Base-by-base conservation (phyloP, 495 filamentous ascomycete species). In the Tetracladium marchalianum region DNA sequence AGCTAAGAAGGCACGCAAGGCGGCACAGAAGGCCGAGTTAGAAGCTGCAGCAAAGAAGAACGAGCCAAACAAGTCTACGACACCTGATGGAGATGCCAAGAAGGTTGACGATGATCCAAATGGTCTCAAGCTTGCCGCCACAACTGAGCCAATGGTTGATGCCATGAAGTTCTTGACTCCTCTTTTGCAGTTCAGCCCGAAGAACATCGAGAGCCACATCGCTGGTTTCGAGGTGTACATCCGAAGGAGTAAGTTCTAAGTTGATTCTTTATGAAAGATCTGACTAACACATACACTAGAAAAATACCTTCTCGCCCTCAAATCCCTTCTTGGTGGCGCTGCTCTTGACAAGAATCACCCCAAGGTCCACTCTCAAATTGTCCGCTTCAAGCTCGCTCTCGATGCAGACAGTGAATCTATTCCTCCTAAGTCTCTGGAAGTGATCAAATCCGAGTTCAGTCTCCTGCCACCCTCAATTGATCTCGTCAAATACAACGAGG, bases 1-100 rank as follows among this genome's bases (percentile, higher is more conserved):
- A 0, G 69, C 85, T 33, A 96, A 95, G 74, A 98, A 97, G 69
- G 90, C 90, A 2, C 90, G 81, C 67, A 90, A 86, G 64, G 92
- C 95, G 54, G 84, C 85, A 10, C 84, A 92, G 55, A 89, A 84
- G 55, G 73, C 75, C 7, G 87, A 94, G 59, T 83, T 85, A 56
- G 80, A 82, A 31, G 90, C 90, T 27, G 80, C 80, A 11, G 71
- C 68, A n/a, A 77, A 75, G 49, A 90, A 85, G 64, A 82, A 85
- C 19, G 80, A 90, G 60, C 67, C 73, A 10, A 82, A 83, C 53
- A 82, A 81, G 57, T n/a, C 53, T 9, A 66, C 72, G 18, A 58
- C 67, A 15, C 62, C 65, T 18, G 71, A 71, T 12, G 61, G 62
- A n/a, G 72, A 69, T 13, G 65, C 67, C 19, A 81, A 82, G 66